phyloP scores from a whole-genome alignment of 352 stramenopile genomes.

The Pythium rishiriense region DNA sequence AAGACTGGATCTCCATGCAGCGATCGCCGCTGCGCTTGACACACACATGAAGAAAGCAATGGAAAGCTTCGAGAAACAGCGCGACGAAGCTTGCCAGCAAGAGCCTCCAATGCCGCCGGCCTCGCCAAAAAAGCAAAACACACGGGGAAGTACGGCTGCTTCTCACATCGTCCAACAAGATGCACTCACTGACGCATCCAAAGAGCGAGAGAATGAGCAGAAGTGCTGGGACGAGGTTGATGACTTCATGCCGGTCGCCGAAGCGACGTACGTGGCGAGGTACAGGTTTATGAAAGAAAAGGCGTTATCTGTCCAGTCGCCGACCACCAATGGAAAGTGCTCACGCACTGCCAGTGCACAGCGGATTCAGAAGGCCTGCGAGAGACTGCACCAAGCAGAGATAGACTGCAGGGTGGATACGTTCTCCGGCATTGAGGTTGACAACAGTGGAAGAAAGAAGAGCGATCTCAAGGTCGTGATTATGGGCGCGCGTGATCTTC shows the following conservation, averaged over 20 bases:
- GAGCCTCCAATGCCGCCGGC: constrained; percentile 4
- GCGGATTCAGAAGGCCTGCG: constrained; percentile 58
- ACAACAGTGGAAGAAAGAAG: constrained; percentile 48
- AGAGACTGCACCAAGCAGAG: constrained; percentile 50
- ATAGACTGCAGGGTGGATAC: constrained; percentile 47
- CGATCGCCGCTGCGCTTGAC: constrained; percentile 50
- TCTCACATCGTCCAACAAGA: background rate
- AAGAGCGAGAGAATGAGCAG: constrained; percentile 28
- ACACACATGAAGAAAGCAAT: constrained; percentile 46
- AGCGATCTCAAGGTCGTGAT: constrained; percentile 58
- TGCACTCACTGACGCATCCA: background rate
- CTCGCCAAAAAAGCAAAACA: constrained; percentile 12
- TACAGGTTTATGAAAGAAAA: constrained; percentile 44
- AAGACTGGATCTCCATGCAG: constrained; percentile 41
- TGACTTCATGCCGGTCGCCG: constrained; percentile 47
- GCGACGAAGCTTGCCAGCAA: constrained; percentile 14
- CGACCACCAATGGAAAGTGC: constrained; percentile 17
- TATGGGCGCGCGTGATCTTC: constrained; percentile 51
- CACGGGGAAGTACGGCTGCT: background rate
- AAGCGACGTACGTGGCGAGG: constrained; percentile 43
- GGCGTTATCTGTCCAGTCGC: constrained; percentile 16
- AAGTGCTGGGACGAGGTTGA: constrained; percentile 45
- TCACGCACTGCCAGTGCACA: constrained; percentile 34
- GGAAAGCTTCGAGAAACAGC: constrained; percentile 30
- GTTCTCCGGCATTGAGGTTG: constrained; percentile 62